Evolutionary conservation across 192 early-diverging fungal species (phyloP).

Genomic region (Backusella westeae): DNA sequence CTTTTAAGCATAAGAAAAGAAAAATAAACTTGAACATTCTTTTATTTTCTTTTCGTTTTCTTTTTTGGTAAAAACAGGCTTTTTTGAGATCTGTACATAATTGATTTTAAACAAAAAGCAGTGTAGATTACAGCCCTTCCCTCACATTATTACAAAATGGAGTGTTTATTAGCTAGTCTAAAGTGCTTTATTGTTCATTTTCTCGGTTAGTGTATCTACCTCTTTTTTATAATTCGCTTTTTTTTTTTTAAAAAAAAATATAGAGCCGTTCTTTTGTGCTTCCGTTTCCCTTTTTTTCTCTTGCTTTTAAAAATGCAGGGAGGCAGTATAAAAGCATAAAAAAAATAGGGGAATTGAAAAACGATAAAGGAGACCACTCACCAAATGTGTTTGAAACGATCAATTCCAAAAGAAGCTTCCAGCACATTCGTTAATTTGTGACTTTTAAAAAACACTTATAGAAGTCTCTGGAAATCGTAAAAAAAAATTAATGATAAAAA

Average conservation of each 20-base stretch:
- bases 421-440: constrained; percentile 2
- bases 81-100: neutral
- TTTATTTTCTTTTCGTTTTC: neutral
- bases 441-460: neutral
- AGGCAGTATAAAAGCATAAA: neutral
- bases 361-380: neutral
- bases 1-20: neutral
- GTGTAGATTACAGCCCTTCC: no score
- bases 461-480: neutral
- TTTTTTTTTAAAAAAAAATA: no score
- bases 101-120: no score
- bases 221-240: no score
- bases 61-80: neutral
- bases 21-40: neutral
- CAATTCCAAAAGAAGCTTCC: neutral
- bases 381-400: neutral
- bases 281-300: no score
- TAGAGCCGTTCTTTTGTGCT: no score
- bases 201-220: no score
- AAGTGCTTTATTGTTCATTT: no score
- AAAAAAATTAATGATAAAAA: neutral
- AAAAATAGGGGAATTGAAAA: neutral
- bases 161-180: neutral
- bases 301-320: no score
- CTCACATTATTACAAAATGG: neutral